Percentiles rank a stretch among this genome's conserved stretches.
These are phyloP conservation scores for Perkinsela sp. DNA, from an alignment of 208 protist genomes.

Conservation along the genomic window DNA sequence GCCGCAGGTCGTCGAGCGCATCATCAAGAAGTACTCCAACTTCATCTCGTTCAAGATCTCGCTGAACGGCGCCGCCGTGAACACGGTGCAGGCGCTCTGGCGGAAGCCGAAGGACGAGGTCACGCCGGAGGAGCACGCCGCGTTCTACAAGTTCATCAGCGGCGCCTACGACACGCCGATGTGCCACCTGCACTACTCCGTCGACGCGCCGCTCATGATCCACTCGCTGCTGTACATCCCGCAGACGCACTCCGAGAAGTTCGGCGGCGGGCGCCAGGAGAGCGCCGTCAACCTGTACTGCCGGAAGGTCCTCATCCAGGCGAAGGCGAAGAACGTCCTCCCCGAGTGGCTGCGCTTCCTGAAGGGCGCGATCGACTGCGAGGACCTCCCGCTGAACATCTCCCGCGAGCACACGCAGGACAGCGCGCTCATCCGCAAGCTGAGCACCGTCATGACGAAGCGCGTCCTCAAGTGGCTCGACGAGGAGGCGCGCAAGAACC, in stretches of 20 bases:
- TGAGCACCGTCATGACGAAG: slow-evolving; percentile 67
- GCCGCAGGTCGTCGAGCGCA: slow-evolving; percentile 56
- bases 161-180: slow-evolving; percentile 70
- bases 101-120: slow-evolving; percentile 68
- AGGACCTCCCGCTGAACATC: slow-evolving; percentile 90
- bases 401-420: slow-evolving; percentile 89
- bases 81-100: slow-evolving; percentile 85
- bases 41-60: slow-evolving; percentile 84
- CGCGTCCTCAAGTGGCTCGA: slow-evolving; percentile 61
- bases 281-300: slow-evolving; percentile 75
- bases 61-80: slow-evolving; percentile 71
- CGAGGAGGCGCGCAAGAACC: slow-evolving; percentile 65
- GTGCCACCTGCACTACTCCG: slow-evolving; percentile 71
- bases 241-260: slow-evolving; percentile 81
- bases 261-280: slow-evolving; percentile 76
- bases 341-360: slow-evolving; percentile 89
- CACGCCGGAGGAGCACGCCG: slow-evolving; percentile 73
- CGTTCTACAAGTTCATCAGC: slow-evolving; percentile 85
- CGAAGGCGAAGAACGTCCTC: slow-evolving; percentile 68
- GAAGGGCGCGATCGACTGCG: slow-evolving; percentile 84
- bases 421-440: slow-evolving; percentile 64
- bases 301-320: slow-evolving; percentile 76
- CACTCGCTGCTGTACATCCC: slow-evolving; percentile 79
- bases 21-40: slow-evolving; percentile 88
- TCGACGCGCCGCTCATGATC: slow-evolving; percentile 79